Evolutionary conservation across 2,329 filamentous ascomycete genomes (phyloP).

Genomic region (Phialophora tarda): DNA sequence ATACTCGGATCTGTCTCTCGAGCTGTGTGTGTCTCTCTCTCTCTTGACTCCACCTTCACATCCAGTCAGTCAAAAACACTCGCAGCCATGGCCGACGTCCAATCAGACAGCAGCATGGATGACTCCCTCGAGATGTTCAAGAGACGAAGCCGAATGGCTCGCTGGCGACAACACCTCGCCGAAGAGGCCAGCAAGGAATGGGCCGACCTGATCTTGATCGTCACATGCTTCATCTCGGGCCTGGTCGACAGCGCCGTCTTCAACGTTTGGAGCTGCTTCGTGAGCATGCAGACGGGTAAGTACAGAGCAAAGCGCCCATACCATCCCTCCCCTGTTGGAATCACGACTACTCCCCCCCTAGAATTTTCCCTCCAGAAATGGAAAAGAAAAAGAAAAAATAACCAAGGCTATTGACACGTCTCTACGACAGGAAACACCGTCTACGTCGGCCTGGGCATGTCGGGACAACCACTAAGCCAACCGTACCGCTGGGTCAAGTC

Average conservation of each 20-base stretch:
- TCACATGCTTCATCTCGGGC: conserved; percentile 48
- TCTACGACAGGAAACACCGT: conserved; percentile 48
- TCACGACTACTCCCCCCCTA: too few relatives aligned
- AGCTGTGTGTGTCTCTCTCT: too few relatives aligned
- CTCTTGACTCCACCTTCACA: neutral
- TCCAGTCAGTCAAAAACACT: neutral
- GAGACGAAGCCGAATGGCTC: conserved; percentile 17
- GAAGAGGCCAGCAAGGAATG: conserved; percentile 28
- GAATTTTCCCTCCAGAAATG: neutral
- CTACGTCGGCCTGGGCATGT: conserved; percentile 50
- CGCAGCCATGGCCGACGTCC: conserved; percentile 10
- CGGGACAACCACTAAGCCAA: conserved; percentile 45
- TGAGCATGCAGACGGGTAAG: conserved; percentile 55
- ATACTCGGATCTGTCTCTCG: neutral
- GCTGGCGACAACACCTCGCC: conserved; percentile 23
- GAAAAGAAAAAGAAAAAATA: neutral
- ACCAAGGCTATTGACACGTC: too few relatives aligned
- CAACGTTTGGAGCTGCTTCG: conserved; percentile 54
- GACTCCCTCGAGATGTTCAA: conserved; percentile 24
- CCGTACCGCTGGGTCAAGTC: conserved; percentile 53
- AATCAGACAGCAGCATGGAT: conserved; percentile 17
- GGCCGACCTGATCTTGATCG: conserved; percentile 37
- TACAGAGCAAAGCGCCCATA: too few relatives aligned
- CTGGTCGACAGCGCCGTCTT: conserved; percentile 53
- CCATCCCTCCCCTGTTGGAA: too few relatives aligned